Evolutionary conservation across 495 filamentous ascomycete species (phyloP).

Genomic region (Hamigera avellanea): DNA sequence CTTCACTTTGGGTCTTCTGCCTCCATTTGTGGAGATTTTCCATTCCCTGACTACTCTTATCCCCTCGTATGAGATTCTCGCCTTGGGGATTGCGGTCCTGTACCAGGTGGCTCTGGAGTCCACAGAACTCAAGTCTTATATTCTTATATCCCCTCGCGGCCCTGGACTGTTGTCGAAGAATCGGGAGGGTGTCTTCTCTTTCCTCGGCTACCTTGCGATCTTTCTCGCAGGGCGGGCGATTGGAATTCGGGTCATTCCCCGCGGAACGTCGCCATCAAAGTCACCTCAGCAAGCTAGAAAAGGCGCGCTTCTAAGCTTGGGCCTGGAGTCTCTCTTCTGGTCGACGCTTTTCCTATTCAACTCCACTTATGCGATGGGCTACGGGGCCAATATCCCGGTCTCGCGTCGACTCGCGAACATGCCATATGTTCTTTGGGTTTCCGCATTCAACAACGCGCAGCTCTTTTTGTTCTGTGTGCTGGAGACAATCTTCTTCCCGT

Average conservation of each 20-base stretch:
- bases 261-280: constrained; percentile 28
- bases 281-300: constrained; percentile 31
- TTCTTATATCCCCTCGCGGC: constrained; percentile 69
- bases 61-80: constrained; percentile 62
- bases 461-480: constrained; percentile 64
- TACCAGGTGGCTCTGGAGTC: constrained; percentile 70
- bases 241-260: constrained; percentile 67
- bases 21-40: constrained; percentile 82
- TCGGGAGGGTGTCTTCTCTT: constrained; percentile 87
- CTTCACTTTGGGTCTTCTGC: constrained; percentile 84
- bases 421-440: constrained; percentile 86
- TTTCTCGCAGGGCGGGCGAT: constrained; percentile 81
- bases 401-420: constrained; percentile 88
- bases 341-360: constrained; percentile 50
- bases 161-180: constrained; percentile 74
- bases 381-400: constrained; percentile 51
- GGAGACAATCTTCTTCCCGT: constrained; percentile 67
- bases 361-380: constrained; percentile 55
- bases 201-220: constrained; percentile 86
- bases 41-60: constrained; percentile 46
- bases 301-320: constrained; percentile 47
- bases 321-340: constrained; percentile 53
- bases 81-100: constrained; percentile 46
- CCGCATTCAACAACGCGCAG: constrained; percentile 75
- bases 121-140: constrained; percentile 67